Evolutionary conservation across 139 green algal species (phyloP).

Genomic region (Chlamydomonas schloesseri): DNA sequence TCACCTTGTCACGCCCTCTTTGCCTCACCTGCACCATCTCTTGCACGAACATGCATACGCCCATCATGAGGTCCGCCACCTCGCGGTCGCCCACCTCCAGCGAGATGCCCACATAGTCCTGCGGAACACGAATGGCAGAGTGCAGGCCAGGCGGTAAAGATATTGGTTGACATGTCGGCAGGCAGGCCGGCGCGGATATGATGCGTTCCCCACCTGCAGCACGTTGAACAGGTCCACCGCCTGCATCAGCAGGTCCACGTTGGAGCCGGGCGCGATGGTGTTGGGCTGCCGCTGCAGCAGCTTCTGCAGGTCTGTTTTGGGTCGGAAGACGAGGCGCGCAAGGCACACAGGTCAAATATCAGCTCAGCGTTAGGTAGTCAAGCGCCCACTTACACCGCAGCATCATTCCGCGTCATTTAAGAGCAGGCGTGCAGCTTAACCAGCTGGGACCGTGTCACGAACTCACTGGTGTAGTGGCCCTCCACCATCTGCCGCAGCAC

Average conservation of each 20-base stretch:
- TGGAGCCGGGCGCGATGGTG: background rate
- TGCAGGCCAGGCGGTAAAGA: background rate
- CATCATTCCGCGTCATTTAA: too few species aligned
- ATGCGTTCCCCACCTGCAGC: conserved; percentile 20
- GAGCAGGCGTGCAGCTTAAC: too few species aligned
- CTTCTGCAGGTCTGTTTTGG: conserved; percentile 42
- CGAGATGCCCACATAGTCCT: conserved; percentile 24
- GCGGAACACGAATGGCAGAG: background rate
- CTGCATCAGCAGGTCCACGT: conserved; percentile 42
- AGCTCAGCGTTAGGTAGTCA: too few species aligned
- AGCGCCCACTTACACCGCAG: too few species aligned
- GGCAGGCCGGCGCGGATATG: background rate
- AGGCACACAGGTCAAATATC: too few species aligned
- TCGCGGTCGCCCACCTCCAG: conserved; percentile 36
- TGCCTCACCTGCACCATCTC: conserved; percentile 55
- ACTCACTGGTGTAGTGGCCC: conserved; percentile 40
- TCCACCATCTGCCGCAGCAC: conserved; percentile 45
- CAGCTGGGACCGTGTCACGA: too few species aligned
- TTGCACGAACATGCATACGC: conserved; percentile 46
- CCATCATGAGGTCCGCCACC: conserved; percentile 35
- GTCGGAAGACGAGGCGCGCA: too few species aligned
- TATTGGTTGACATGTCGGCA: background rate
- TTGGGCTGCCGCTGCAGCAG: conserved; percentile 37
- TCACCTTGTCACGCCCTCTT: too few species aligned
- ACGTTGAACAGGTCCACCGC: conserved; percentile 47